Percentiles rank a stretch among this genome's conserved stretches.
These are phyloP conservation scores for Cardiospermum halicacabum DNA, from an alignment of 345 rosid genomes.

Conservation along the genomic window DNA sequence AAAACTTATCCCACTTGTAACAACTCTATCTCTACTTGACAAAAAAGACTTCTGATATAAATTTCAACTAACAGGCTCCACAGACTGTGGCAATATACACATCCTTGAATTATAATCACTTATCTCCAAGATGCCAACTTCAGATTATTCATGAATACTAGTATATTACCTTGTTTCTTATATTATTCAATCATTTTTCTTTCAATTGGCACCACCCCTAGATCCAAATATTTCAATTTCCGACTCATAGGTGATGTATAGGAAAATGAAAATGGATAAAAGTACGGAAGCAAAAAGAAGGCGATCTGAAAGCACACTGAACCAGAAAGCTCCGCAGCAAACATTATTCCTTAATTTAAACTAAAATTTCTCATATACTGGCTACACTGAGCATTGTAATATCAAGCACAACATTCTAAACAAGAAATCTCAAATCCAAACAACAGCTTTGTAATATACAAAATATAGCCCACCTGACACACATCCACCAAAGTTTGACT, in stretches of 20 bases:
- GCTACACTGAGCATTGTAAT: not conserved
- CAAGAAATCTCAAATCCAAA: not conserved
- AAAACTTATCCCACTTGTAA: not conserved
- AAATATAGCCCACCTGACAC: not conserved
- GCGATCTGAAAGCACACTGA: not conserved
- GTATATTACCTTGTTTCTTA: not conserved
- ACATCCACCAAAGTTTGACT: not conserved
- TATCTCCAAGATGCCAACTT: not conserved
- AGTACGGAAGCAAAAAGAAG: not conserved
- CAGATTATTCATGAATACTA: not conserved
- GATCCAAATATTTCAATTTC: not conserved
- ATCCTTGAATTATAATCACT: not conserved
- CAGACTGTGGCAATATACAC: not conserved
- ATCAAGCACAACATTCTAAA: not conserved
- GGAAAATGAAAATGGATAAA: not conserved
- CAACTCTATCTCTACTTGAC: not conserved
- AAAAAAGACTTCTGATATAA: not conserved
- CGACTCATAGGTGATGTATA: not conserved
- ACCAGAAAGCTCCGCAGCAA: not conserved
- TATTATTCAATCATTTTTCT: not conserved
- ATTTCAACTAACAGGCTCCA: not conserved
- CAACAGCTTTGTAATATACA: not conserved
- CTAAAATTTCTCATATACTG: not conserved
- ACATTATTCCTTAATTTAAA: not conserved
- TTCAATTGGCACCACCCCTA: not conserved